Base-by-base conservation (phyloP, 73 alveolate species). In the Paramecium tetraurelia region DNA sequence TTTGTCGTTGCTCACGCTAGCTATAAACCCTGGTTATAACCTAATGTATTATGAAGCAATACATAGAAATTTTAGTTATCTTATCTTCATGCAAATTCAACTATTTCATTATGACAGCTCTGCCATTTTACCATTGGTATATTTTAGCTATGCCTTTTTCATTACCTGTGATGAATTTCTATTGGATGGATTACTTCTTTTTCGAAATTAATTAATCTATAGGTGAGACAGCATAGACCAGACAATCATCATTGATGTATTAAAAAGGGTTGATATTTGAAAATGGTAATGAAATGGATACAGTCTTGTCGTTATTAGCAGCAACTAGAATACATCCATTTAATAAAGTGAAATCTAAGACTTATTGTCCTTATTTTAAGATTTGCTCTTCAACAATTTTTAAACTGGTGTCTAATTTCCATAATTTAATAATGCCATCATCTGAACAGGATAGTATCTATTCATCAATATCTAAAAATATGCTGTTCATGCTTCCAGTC, bases 391-490 rank as follows among this genome's bases (percentile, higher is more conserved):
- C 90, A 46, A 80, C 53, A 40, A 80, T 5, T 80, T 46, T 80
- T 41, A 80, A 46, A 48, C 46, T 80, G n/a, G 22, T 43, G 24
- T 80, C 90, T 44, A 80, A 31, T 80, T 80, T 80, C 90, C 90
- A 80, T 48, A 80, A 80, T 80, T 80, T 80, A 43, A 80, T 80
- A 7, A 46, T 22, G 16, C 90, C 90, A 46, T 80, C 90, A 44
- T 80, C 90, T 14, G 90, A 80, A 44, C 90, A 80, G 8, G 63
- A 31, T n/a, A 80, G 11, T 18, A 80, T 22, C 46, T 80, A 43
- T 48, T 80, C 90, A 80, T 80, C 90, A 18, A 80, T 80, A 80
- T 80, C 90, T 11, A 80, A 18, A 80, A 80, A 80, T 44, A 80
- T 80, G 11, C 76, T 44, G 7, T 41, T 24, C 75, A 31, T 31